phyloP scores from a whole-genome alignment of 2,329 filamentous ascomycete genomes.

The Cladophialophora psammophila region DNA sequence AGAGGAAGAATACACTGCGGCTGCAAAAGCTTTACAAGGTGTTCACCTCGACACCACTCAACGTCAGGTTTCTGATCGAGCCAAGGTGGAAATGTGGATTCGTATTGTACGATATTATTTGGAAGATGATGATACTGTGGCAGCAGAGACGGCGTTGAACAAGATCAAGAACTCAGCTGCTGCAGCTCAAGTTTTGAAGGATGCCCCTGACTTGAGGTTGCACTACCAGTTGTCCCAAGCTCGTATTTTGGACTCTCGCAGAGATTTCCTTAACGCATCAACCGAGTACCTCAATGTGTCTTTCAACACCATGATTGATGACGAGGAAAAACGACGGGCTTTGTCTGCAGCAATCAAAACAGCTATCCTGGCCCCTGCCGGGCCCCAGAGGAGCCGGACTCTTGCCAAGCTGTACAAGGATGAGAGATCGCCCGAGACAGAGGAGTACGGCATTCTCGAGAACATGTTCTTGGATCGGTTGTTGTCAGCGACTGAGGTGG shows the following conservation, averaged over 20 bases:
- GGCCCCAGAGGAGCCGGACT: slow-evolving; percentile 79
- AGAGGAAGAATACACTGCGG: slow-evolving; percentile 79
- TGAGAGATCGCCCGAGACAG: slow-evolving; percentile 76
- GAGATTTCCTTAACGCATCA: slow-evolving; percentile 86
- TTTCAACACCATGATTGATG: slow-evolving; percentile 77
- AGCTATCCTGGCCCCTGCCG: slow-evolving; percentile 89
- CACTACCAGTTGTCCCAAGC: slow-evolving; percentile 93
- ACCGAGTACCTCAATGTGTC: slow-evolving; percentile 88
- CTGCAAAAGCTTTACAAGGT: slow-evolving; percentile 78
- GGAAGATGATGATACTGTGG: slow-evolving; percentile 88
- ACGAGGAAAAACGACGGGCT: slow-evolving; percentile 84
- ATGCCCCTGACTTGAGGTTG: slow-evolving; percentile 75
- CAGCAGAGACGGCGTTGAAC: slow-evolving; percentile 87
- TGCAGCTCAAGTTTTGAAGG: slow-evolving; percentile 64
- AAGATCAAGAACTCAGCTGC: slow-evolving; percentile 90
- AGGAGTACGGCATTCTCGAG: slow-evolving; percentile 87
- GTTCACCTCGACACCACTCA: slow-evolving; percentile 91
- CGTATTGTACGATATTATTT: slow-evolving; percentile 93
- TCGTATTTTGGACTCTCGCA: slow-evolving; percentile 88
- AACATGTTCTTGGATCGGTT: slow-evolving; percentile 97
- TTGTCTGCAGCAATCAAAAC: slow-evolving; percentile 89
- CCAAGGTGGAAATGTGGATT: slow-evolving; percentile 87
- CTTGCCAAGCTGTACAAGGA: slow-evolving; percentile 92
- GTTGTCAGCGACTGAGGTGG: slow-evolving; percentile 80
- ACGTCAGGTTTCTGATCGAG: slow-evolving; percentile 79